Percentiles rank a stretch among this genome's conserved stretches.
These are phyloP conservation scores for Agaricus sinodeliciosus DNA, from an alignment of 768 basidiomycete genomes.

Conservation along the genomic window DNA sequence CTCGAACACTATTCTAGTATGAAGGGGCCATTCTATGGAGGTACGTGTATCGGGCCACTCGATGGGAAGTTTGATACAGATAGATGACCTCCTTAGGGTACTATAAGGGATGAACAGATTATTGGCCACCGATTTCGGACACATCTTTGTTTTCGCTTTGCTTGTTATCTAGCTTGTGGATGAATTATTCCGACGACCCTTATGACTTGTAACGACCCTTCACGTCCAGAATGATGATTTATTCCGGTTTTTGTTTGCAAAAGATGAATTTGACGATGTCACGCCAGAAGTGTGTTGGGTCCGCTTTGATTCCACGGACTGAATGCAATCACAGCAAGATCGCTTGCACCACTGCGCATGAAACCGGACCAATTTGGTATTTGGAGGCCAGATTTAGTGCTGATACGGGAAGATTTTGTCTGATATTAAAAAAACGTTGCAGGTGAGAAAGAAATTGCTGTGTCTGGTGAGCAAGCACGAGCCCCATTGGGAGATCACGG, in stretches of 20 bases:
- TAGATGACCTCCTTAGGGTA: constrained; percentile 28
- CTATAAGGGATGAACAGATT: constrained; percentile 42
- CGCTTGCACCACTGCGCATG: constrained; percentile 14
- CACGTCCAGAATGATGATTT: constrained; percentile 8
- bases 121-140: constrained; percentile 13
- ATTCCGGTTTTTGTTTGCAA: not conserved
- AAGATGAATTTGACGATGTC: constrained; percentile 2
- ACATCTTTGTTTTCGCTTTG: constrained; percentile 22
- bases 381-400: constrained; percentile 10
- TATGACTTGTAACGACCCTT: constrained; percentile 8
- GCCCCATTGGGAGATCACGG: constrained; percentile 12
- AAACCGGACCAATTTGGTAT: constrained; percentile 18
- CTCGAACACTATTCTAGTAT: constrained; percentile 60
- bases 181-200: constrained; percentile 8
- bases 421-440: constrained; percentile 47
- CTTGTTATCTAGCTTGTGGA: constrained; percentile 14
- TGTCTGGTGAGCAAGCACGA: constrained; percentile 18
- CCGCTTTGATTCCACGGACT: constrained; percentile 10
- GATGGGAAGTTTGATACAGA: constrained; percentile 17
- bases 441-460: constrained; percentile 20
- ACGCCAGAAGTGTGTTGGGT: constrained; percentile 2
- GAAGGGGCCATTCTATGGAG: constrained; percentile 58
- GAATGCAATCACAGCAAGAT: not conserved
- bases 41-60: constrained; percentile 25
- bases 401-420: constrained; percentile 6